Base-by-base conservation (phyloP, 805 yeast genomes). In the Debaryomyces maramus region DNA sequence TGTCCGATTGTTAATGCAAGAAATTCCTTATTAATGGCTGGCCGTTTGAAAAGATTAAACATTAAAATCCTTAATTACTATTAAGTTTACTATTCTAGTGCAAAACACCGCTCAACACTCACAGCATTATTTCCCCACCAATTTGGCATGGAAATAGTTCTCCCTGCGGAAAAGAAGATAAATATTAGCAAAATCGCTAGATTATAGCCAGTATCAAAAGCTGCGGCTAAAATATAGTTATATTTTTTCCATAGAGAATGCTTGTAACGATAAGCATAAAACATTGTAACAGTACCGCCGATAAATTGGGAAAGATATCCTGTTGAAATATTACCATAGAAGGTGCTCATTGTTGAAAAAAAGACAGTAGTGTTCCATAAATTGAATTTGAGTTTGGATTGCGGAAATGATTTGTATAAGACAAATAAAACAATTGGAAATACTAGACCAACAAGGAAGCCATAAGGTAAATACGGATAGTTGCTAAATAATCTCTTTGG, bases 71-170 rank as follows among this genome's bases (percentile, higher is more conserved):
- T n/a, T n/a, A n/a, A n/a, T n/a, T n/a, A n/a, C n/a, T n/a, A n/a
- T n/a, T n/a, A n/a, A n/a, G n/a, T n/a, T n/a, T n/a, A n/a, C n/a
- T n/a, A n/a, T n/a, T n/a, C n/a, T 41, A 49, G 39, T 20, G 77
- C 77, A 55, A 70, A 74, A 43, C 80, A 75, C 40, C 74, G 55
- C 45, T 75, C 79, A 3, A 74, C 58, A 41, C 58, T 67, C n/a
- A 42, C 42, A 1, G 58, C 51, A 43, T 73, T 67, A 47, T 75
- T 74, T 8, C 80, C 80, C 71, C 75, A 75, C 80, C 79, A 75
- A 36, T 56, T 29, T 1, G 77, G 76, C 55, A 65, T 63, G 7
- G 41, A 46, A 4, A 55, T 32, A 0, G 39, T 44, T 11, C 43
- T 48, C 1, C 50, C 48, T 17, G 52, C 41, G 1, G 70, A 53